Percentiles rank a stretch among this genome's conserved stretches.
phyloP scores from a whole-genome alignment of 495 filamentous ascomycete genomes.

The Penicillium turbatum region DNA sequence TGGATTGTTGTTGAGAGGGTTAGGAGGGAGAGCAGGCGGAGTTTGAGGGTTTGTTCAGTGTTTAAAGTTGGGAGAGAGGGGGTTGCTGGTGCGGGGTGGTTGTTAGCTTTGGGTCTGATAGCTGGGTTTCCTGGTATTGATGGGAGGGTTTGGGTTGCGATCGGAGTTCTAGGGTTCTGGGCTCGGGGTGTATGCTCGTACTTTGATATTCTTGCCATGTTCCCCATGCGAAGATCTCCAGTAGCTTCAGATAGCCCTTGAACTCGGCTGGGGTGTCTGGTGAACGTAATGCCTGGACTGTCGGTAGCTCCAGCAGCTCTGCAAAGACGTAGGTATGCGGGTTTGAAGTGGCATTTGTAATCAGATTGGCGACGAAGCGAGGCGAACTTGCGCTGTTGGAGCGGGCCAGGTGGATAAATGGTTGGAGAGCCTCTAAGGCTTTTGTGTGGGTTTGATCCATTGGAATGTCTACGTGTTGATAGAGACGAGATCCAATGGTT shows the following conservation, averaged over 20 bases:
- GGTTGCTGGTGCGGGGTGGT: slow-evolving; percentile 34
- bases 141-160: not conserved
- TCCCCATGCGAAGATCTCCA: slow-evolving; percentile 91
- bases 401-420: slow-evolving; percentile 82
- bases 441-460: slow-evolving; percentile 78
- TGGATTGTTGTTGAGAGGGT: slow-evolving; percentile 60
- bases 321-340: slow-evolving; percentile 92
- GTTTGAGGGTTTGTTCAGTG: slow-evolving; percentile 71
- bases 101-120: slow-evolving; percentile 2
- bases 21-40: slow-evolving; percentile 85
- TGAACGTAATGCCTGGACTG: slow-evolving; percentile 68
- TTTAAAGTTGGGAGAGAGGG: slow-evolving; percentile 66
- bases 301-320: slow-evolving; percentile 79
- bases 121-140: not conserved
- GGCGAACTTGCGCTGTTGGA: slow-evolving; percentile 69
- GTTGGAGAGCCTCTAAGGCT: slow-evolving; percentile 81
- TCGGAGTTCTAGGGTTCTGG: too few species aligned
- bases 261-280: slow-evolving; percentile 46
- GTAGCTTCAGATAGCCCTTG: slow-evolving; percentile 59
- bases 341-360: slow-evolving; percentile 80
- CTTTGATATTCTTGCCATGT: slow-evolving; percentile 76
- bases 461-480: not conserved
- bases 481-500: not conserved
- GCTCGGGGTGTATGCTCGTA: slow-evolving; percentile 26
- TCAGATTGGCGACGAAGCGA: slow-evolving; percentile 77